A percentile compares a stretch with the other conserved stretches of the same genome.
Evolutionary conservation across 1,284 basidiomycete genomes (phyloP).

Genomic region (Microbotryum scabiosae): DNA sequence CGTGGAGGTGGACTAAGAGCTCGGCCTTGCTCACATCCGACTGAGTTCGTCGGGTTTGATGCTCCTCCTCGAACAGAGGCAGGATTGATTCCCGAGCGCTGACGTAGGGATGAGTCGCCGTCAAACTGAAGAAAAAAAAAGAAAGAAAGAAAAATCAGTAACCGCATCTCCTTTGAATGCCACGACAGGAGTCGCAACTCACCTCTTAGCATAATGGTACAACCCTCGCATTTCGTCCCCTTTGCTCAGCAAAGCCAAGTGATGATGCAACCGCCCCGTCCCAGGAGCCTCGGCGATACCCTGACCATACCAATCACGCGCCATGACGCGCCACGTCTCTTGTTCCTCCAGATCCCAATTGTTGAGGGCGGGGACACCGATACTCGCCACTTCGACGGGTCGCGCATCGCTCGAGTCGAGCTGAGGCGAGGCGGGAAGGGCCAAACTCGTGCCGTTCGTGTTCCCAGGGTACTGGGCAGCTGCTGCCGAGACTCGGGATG

Average conservation of each 20-base stretch:
- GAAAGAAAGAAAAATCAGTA: background rate
- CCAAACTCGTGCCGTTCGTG: conserved; percentile 2
- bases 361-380: conserved; percentile 78
- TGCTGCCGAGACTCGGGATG: conserved; percentile 22
- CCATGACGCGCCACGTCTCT: conserved; percentile 82
- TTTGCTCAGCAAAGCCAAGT: conserved; percentile 79
- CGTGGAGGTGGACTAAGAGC: conserved; percentile 83
- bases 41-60: conserved; percentile 47
- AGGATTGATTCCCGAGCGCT: conserved; percentile 80
- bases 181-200: conserved; percentile 31
- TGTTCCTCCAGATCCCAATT: conserved; percentile 83
- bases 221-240: conserved; percentile 75
- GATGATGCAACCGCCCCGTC: conserved; percentile 84
- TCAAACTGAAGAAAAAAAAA: conserved; percentile 44
- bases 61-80: conserved; percentile 68
- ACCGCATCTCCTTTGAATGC: conserved; percentile 41
- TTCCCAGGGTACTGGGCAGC: conserved; percentile 16
- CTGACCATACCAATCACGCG: conserved; percentile 84
- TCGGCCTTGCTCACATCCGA: conserved; percentile 69
- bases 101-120: conserved; percentile 75
- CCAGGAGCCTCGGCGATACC: conserved; percentile 83
- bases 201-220: conserved; percentile 96
- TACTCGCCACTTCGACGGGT: conserved; percentile 46
- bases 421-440: conserved; percentile 45
- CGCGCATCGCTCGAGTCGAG: conserved; percentile 53